Percentiles rank a stretch among this genome's conserved stretches.
phyloP scores from a whole-genome alignment of 768 basidiomycete species.

The Roridomyces roridus region DNA sequence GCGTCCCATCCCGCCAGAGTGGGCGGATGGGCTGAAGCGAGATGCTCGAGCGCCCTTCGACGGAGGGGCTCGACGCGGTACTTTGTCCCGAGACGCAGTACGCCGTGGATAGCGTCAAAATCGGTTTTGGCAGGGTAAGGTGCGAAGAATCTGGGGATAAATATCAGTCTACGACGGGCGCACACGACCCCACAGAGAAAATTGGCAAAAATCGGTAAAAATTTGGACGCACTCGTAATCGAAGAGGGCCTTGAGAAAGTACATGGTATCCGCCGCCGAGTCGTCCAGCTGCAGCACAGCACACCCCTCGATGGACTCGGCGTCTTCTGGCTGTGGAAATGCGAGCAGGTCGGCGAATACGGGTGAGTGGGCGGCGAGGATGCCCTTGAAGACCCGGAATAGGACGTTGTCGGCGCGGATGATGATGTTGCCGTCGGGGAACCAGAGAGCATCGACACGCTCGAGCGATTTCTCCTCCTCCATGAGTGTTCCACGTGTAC shows the following conservation, averaged over 20 bases:
- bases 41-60: conserved; percentile 21
- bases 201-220: neutral
- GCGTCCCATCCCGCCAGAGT: conserved; percentile 18
- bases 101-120: conserved; percentile 23
- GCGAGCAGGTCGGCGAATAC: conserved; percentile 24
- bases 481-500: neutral
- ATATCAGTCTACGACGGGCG: neutral
- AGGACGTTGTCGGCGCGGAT: conserved; percentile 17
- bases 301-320: conserved; percentile 17
- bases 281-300: conserved; percentile 23
- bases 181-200: neutral
- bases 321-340: conserved; percentile 10
- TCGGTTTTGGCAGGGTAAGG: conserved; percentile 23
- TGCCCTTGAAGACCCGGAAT: conserved; percentile 22
- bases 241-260: conserved; percentile 25
- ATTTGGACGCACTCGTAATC: conserved; percentile 21
- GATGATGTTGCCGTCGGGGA: conserved; percentile 23
- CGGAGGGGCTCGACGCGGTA: conserved; percentile 26
- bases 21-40: conserved; percentile 21
- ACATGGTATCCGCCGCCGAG: conserved; percentile 24
- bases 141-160: conserved; percentile 23
- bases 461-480: conserved; percentile 8
- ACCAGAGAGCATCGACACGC: conserved; percentile 23
- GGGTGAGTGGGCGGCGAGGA: conserved; percentile 17
- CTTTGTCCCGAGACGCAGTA: conserved; percentile 23